phyloP scores from a whole-genome alignment of 1,139 yeast species.

The Taphrina flavorubra region DNA sequence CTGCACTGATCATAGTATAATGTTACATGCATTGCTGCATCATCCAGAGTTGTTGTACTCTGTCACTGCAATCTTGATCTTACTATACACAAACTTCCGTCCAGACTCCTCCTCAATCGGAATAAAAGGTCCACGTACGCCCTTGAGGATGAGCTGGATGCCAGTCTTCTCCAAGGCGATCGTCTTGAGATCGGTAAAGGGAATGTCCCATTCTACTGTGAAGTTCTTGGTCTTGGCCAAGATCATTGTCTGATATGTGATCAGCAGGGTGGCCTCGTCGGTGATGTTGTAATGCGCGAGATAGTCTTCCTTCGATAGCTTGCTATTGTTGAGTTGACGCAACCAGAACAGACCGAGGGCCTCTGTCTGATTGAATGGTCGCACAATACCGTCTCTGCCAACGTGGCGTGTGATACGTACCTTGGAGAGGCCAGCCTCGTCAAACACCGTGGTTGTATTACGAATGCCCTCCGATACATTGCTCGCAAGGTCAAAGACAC shows the following conservation, averaged over 20 bases:
- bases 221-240: constrained; percentile 70
- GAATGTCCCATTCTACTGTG: constrained; percentile 68
- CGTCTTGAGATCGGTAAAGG: constrained; percentile 65
- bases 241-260: constrained; percentile 74
- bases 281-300: constrained; percentile 86
- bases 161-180: constrained; percentile 84
- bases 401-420: constrained; percentile 82
- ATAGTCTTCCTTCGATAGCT: constrained; percentile 71
- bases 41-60: constrained; percentile 38
- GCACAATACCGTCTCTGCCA: constrained; percentile 69
- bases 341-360: constrained; percentile 96
- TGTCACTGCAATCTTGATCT: constrained; percentile 72
- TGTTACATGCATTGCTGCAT: neutral
- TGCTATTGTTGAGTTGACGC: constrained; percentile 80
- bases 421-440: constrained; percentile 75
- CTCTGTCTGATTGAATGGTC: constrained; percentile 78
- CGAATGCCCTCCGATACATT: constrained; percentile 93
- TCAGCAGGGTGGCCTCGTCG: constrained; percentile 70
- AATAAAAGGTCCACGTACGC: constrained; percentile 72
- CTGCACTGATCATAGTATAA: no score
- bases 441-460: constrained; percentile 90
- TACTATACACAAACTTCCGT: constrained; percentile 69
- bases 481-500: constrained; percentile 88
- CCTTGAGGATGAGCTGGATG: constrained; percentile 67
- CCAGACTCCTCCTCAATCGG: constrained; percentile 75